phyloP scores from a whole-genome alignment of 352 stramenopile genomes.

The Poterioochromonas sp. region DNA sequence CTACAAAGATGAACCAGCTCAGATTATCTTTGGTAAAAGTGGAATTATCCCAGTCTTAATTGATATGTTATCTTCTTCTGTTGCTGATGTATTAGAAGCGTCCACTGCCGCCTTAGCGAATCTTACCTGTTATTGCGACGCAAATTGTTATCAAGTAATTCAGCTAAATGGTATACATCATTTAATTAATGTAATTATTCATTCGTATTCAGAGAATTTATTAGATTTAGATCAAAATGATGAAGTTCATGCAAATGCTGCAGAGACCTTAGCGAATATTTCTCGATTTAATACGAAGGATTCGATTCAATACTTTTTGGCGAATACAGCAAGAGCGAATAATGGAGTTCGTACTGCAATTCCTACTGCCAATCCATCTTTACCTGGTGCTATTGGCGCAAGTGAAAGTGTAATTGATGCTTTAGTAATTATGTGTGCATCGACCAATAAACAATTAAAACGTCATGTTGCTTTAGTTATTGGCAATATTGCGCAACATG shows the following conservation, averaged over 20 bases:
- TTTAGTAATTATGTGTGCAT: slow-evolving; percentile 24
- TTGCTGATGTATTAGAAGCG: slow-evolving; percentile 23
- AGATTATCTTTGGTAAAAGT: slow-evolving; percentile 20
- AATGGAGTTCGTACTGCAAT: background rate
- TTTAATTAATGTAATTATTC: background rate
- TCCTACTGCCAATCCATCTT: background rate
- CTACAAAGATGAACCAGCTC: slow-evolving; percentile 8
- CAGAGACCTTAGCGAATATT: slow-evolving; percentile 39
- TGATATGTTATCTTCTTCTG: background rate
- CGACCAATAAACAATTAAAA: slow-evolving; percentile 10
- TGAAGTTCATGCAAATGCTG: slow-evolving; percentile 39
- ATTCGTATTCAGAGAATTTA: slow-evolving; percentile 36
- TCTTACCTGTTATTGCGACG: slow-evolving; percentile 19
- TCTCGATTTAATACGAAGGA: background rate
- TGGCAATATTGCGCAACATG: slow-evolving; percentile 25
- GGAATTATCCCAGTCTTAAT: background rate
- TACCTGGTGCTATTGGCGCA: background rate
- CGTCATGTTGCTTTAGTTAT: slow-evolving; percentile 13
- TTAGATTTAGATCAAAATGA: slow-evolving; percentile 38
- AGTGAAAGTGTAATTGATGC: slow-evolving; percentile 6
- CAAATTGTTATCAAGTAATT: slow-evolving; percentile 18
- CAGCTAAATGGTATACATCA: background rate
- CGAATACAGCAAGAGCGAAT: background rate
- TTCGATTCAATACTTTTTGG: slow-evolving; percentile 1
- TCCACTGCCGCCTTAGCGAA: slow-evolving; percentile 23